phyloP scores from a whole-genome alignment of 345 rosid species.

The Xanthoceras sorbifolium region DNA sequence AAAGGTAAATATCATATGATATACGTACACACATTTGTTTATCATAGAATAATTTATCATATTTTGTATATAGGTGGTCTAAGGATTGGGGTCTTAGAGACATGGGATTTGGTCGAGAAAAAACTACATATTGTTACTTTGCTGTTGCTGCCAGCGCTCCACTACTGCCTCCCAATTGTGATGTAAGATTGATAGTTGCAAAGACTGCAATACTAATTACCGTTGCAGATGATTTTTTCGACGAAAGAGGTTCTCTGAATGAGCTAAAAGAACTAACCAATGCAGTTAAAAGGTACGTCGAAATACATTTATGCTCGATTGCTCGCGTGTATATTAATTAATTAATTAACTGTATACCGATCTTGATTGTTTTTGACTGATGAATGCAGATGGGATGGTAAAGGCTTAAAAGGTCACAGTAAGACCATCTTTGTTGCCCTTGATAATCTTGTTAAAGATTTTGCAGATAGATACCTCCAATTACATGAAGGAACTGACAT shows the following conservation, averaged over 20 bases:
- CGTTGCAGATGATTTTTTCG: conserved; percentile 68
- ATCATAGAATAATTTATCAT: neutral
- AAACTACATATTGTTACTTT: conserved; percentile 60
- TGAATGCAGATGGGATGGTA: conserved; percentile 52
- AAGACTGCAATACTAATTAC: conserved; percentile 55
- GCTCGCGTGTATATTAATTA: too few relatives aligned
- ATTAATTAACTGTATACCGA: too few relatives aligned
- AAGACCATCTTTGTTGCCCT: conserved; percentile 56
- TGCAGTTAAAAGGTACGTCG: conserved; percentile 61
- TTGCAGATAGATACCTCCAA: conserved; percentile 26
- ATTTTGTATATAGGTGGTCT: conserved; percentile 47
- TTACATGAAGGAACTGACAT: conserved; percentile 38
- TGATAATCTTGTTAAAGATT: conserved; percentile 41
- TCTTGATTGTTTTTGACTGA: neutral
- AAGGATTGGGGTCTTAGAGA: conserved; percentile 45
- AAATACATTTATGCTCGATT: neutral
- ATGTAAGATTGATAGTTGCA: conserved; percentile 34
- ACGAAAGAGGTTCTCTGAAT: conserved; percentile 50
- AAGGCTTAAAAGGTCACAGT: conserved; percentile 45
- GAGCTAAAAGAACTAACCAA: conserved; percentile 48
- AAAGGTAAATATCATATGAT: conserved; percentile 31
- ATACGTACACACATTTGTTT: neutral
- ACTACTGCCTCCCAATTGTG: conserved; percentile 43
- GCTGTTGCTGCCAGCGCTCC: conserved; percentile 39
- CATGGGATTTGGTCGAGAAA: conserved; percentile 71